A percentile compares a stretch with the other conserved stretches of the same genome.
Conservation (phyloP, 805 yeast species). For the Blastobotrys peoriensis region DNA sequence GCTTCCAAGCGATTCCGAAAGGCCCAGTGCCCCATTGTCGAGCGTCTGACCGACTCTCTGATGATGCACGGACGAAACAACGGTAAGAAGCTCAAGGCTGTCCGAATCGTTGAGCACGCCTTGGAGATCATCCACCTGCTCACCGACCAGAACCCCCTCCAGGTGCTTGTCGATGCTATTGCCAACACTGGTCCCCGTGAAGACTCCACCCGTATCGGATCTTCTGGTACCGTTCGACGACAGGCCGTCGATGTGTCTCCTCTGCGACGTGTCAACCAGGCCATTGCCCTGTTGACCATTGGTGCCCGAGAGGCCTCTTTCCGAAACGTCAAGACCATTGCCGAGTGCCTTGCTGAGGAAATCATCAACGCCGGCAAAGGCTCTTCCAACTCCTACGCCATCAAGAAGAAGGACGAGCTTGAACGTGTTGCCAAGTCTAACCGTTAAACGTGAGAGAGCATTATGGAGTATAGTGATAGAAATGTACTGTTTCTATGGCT, state of each 20-base stretch:
- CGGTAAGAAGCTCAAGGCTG: slow-evolving; percentile 99
- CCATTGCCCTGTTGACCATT: slow-evolving; percentile 93
- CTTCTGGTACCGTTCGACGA: slow-evolving; percentile 99
- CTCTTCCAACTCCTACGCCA: slow-evolving; percentile 99
- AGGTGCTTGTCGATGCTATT: slow-evolving; percentile 97
- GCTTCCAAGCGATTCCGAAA: slow-evolving; percentile 99
- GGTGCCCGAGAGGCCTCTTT: slow-evolving; percentile 99
- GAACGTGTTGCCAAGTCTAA: slow-evolving; percentile 99
- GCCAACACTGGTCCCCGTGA: slow-evolving; percentile 99
- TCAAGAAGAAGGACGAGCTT: slow-evolving; percentile 99
- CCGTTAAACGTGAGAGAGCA: slow-evolving; percentile 58
- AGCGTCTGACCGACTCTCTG: slow-evolving; percentile 98
- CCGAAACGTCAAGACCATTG: slow-evolving; percentile 99
- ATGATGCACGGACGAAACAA: slow-evolving; percentile 99
- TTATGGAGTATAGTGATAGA: neutral
- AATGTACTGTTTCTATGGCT: neutral
- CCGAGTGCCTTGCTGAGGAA: slow-evolving; percentile 99
- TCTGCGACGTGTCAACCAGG: slow-evolving; percentile 99
- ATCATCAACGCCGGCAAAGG: slow-evolving; percentile 99
- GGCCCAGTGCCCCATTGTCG: slow-evolving; percentile 99
- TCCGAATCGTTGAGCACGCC: slow-evolving; percentile 99
- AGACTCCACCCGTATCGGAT: slow-evolving; percentile 99
- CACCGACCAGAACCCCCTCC: slow-evolving; percentile 99
- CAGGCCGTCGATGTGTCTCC: slow-evolving; percentile 99
- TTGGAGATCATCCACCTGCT: slow-evolving; percentile 94